Base-by-base conservation (phyloP, 257 asterid species). In the Parsonsia alboflavescens region DNA sequence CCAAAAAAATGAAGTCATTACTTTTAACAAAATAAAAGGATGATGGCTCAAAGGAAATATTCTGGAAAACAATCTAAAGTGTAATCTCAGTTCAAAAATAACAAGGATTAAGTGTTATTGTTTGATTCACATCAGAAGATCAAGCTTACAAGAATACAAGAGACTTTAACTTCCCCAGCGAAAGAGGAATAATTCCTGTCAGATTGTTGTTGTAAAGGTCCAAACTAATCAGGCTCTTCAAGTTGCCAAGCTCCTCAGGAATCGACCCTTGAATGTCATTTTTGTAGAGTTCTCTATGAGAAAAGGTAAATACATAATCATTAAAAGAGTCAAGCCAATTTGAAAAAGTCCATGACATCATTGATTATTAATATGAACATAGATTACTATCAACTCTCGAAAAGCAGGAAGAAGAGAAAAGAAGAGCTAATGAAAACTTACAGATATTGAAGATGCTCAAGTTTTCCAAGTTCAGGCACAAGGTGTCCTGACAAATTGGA, bases 181-280 rank as follows among this genome's bases (percentile, higher is more conserved):
- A 85, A 45, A 84, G 75, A 39, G 98, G 98, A 76, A 93, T 82
- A 48, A 73, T 76, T 64, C 98, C 97, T 11, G 97, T 81, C 53
- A 91, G 79, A 73, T 93, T 93, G 81, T 91, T 91, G 96, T 91
- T 90, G 83, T 93, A 93, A 61, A 93, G 87, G 79, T 93, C 98
- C 97, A 93, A 83, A 80, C 98, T 93, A 69, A 91, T 90, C 75
- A 93, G 84, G 89, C 82, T 89, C 88, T 89, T 93, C 88, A 93
- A 82, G 77, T 85, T 84, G 42, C 98, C 97, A 28, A 93, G 88
- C 86, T 93, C 98, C 28, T 84, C 76, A 15, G 98, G 98, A 81
- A 93, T 89, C 61, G 81, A 71, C 24, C 98, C 98, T 74, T 92
- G 90, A 78, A 93, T 88, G 71, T 89, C 89, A 70, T 93, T 93